These are phyloP conservation scores for Litsea cubeba DNA, from an alignment of 164 flowering plant genomes.

Conservation along the genomic window DNA sequence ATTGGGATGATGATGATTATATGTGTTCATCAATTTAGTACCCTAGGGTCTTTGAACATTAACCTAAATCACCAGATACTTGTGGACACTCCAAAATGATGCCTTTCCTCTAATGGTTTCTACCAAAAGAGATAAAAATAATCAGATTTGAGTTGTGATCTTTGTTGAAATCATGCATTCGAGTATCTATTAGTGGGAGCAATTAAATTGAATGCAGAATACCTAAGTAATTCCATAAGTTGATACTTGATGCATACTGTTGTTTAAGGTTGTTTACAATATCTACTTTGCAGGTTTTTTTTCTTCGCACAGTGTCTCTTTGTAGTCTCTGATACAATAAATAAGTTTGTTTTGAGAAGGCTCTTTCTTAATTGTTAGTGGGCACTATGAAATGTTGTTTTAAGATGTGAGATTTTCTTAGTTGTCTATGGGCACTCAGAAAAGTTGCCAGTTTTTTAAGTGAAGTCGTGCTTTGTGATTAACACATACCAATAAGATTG, in stretches of 20 bases:
- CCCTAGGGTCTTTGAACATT: not conserved
- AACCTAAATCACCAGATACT: not conserved
- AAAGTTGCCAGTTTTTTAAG: too few species aligned
- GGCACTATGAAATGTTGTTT: not conserved
- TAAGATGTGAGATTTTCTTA: too few species aligned
- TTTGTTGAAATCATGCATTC: not conserved
- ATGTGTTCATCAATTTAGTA: not conserved
- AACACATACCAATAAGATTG: too few species aligned
- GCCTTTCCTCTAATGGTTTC: not conserved
- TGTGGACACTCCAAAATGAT: not conserved
- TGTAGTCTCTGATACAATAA: not conserved
- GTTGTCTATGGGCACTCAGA: too few species aligned
- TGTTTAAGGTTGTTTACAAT: too few species aligned
- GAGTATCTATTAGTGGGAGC: not conserved
- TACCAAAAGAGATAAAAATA: not conserved
- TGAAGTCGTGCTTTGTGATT: too few species aligned
- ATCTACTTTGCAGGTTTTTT: not conserved
- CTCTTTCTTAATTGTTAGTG: not conserved
- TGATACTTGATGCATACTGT: not conserved
- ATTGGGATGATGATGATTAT: not conserved
- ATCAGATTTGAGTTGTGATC: not conserved
- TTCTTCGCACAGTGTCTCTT: not conserved
- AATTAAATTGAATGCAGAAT: too few species aligned
- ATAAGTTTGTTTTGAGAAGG: too few species aligned
- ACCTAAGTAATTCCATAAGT: not conserved